phyloP scores from a whole-genome alignment of 2,329 filamentous ascomycete genomes.

The Pseudogymnoascus sp. region DNA sequence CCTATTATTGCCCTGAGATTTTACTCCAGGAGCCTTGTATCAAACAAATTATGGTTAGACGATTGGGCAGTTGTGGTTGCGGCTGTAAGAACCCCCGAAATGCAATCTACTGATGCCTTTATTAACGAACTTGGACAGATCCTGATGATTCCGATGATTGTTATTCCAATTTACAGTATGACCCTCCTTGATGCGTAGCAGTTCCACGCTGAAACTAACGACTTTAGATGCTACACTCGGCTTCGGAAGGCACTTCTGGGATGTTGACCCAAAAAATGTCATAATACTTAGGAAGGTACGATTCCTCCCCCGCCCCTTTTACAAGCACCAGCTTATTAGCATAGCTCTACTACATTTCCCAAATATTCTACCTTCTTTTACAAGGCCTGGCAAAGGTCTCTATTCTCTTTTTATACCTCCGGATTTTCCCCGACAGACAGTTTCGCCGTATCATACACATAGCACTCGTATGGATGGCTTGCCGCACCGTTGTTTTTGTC shows the following conservation, averaged over 20 bases:
- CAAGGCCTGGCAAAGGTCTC: conserved; percentile 18
- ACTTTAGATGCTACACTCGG: conserved; percentile 13
- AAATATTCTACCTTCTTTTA: conserved; percentile 17
- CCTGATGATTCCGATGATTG: conserved; percentile 14
- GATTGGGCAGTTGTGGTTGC: conserved; percentile 14
- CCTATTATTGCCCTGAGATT: conserved; percentile 15
- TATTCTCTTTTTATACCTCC: conserved; percentile 18
- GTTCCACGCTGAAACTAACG: not conserved
- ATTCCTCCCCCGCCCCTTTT: not conserved
- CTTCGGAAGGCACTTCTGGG: conserved; percentile 18
- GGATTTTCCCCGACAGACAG: conserved; percentile 14
- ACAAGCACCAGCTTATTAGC: not conserved
- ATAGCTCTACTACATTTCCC: conserved; percentile 18
- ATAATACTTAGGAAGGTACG: conserved; percentile 15
- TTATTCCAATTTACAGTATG: conserved; percentile 16
- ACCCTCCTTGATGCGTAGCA: not conserved
- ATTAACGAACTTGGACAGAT: conserved; percentile 10
- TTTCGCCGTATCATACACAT: conserved; percentile 13
- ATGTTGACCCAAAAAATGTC: conserved; percentile 13
- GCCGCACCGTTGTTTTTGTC: conserved; percentile 11
- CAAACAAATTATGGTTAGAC: conserved; percentile 16
- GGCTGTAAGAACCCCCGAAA: conserved; percentile 11
- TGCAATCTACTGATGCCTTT: not conserved
- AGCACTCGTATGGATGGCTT: conserved; percentile 10
- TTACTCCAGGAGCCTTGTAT: conserved; percentile 14